These are phyloP conservation scores for Scenedesmus sp. DNA, from an alignment of 163 green algal genomes.

Conservation along the genomic window DNA sequence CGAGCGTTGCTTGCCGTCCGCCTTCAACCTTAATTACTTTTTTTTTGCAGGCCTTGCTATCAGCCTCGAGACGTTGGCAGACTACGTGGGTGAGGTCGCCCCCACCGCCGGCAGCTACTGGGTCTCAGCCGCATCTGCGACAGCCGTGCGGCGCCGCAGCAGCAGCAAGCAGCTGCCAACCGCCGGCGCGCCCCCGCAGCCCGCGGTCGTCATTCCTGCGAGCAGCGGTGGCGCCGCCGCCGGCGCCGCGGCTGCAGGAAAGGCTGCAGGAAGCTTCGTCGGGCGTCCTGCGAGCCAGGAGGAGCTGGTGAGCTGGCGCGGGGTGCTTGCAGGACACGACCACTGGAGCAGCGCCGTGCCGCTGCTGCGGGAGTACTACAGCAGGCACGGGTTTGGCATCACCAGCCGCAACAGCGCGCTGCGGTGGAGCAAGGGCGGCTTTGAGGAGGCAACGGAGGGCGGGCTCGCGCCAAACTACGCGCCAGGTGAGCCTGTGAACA, in stretches of 20 bases:
- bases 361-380: slow-evolving; percentile 67
- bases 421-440: slow-evolving; percentile 72
- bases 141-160: background rate
- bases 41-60: slow-evolving; percentile 61
- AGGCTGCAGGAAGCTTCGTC: slow-evolving; percentile 55
- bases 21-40: too few relatives aligned
- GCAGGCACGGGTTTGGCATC: slow-evolving; percentile 71
- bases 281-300: slow-evolving; percentile 46
- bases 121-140: slow-evolving; percentile 53
- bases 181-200: slow-evolving; percentile 11
- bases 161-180: slow-evolving; percentile 40
- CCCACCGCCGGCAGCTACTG: slow-evolving; percentile 64
- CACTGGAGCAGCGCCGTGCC: slow-evolving; percentile 58
- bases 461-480: background rate
- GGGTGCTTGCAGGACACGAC: slow-evolving; percentile 48
- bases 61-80: slow-evolving; percentile 60
- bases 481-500: background rate
- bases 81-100: slow-evolving; percentile 63
- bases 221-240: background rate
- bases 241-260: background rate
- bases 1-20: too few relatives aligned
- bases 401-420: slow-evolving; percentile 67
- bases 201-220: slow-evolving; percentile 28
- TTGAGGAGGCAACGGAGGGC: slow-evolving; percentile 66
- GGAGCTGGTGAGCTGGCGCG: slow-evolving; percentile 62